Evolutionary conservation across 345 rosid genomes (phyloP).

Genomic region (Angophora floribunda): DNA sequence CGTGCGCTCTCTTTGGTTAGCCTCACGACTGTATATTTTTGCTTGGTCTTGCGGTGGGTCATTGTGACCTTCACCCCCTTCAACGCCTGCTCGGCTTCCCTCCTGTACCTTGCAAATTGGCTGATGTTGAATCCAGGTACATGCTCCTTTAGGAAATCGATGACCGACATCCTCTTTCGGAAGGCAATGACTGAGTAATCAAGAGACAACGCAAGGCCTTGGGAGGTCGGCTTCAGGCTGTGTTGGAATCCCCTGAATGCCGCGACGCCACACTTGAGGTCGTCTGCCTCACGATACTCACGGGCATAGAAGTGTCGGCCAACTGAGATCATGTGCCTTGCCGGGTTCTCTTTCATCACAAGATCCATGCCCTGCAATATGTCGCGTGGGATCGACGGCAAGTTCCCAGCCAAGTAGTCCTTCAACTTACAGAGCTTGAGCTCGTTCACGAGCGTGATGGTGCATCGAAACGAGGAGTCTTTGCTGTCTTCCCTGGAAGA

Average conservation of each 20-base stretch:
- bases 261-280: slow-evolving; percentile 51
- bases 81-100: slow-evolving; percentile 33
- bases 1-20: slow-evolving; percentile 31
- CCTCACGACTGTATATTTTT: slow-evolving; percentile 39
- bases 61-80: slow-evolving; percentile 50
- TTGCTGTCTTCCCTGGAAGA: slow-evolving; percentile 32
- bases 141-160: slow-evolving; percentile 43
- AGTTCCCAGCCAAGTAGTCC: slow-evolving; percentile 40
- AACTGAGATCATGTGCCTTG: slow-evolving; percentile 44
- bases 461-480: slow-evolving; percentile 14
- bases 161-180: slow-evolving; percentile 46
- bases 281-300: slow-evolving; percentile 10
- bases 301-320: slow-evolving; percentile 57
- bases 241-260: slow-evolving; percentile 67
- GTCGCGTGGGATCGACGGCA: slow-evolving; percentile 46
- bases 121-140: slow-evolving; percentile 16
- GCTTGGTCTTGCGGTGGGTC: slow-evolving; percentile 58
- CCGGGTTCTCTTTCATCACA: slow-evolving; percentile 86
- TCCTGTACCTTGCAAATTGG: slow-evolving; percentile 7
- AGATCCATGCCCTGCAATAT: slow-evolving; percentile 89
- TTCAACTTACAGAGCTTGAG: slow-evolving; percentile 46
- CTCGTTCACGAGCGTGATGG: slow-evolving; percentile 56
- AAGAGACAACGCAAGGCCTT: slow-evolving; percentile 60
- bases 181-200: slow-evolving; percentile 78
- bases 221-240: slow-evolving; percentile 65